Conservation (phyloP, 768 basidiomycete species). For the Clitopilus hobsonii region DNA sequence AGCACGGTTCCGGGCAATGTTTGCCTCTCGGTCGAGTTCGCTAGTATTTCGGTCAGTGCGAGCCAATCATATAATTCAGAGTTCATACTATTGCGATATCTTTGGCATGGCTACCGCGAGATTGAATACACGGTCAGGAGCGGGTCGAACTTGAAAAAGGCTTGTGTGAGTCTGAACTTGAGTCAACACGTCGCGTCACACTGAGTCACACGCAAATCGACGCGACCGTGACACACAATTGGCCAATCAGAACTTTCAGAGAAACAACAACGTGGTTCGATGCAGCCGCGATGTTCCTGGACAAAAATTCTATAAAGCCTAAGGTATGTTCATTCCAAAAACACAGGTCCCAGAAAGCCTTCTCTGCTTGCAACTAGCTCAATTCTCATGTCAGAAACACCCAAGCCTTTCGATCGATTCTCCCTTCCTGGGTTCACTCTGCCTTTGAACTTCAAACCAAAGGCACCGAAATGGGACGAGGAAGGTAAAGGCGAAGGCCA, state of each 20-base stretch:
- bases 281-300: too few relatives aligned
- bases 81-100: constrained; percentile 50
- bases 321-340: too few relatives aligned
- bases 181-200: constrained; percentile 1
- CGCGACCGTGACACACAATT: not conserved
- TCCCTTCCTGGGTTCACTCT: constrained; percentile 5
- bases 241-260: not conserved
- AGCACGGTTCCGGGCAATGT: constrained; percentile 76
- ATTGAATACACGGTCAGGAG: not conserved
- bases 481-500: not conserved
- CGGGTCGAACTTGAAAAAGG: not conserved
- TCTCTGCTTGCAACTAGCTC: too few relatives aligned
- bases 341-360: too few relatives aligned
- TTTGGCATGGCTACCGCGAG: constrained; percentile 26
- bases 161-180: not conserved
- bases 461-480: not conserved
- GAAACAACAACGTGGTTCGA: not conserved
- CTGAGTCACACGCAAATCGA: not conserved
- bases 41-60: constrained; percentile 14
- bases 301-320: too few relatives aligned
- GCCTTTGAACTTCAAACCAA: constrained; percentile 1
- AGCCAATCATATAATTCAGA: not conserved
- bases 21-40: constrained; percentile 74
- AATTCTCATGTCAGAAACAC: too few relatives aligned
- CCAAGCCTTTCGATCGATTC: too few relatives aligned